These are phyloP conservation scores for Castanopsis chinensis DNA, from an alignment of 306 rosid species.

Conservation along the genomic window DNA sequence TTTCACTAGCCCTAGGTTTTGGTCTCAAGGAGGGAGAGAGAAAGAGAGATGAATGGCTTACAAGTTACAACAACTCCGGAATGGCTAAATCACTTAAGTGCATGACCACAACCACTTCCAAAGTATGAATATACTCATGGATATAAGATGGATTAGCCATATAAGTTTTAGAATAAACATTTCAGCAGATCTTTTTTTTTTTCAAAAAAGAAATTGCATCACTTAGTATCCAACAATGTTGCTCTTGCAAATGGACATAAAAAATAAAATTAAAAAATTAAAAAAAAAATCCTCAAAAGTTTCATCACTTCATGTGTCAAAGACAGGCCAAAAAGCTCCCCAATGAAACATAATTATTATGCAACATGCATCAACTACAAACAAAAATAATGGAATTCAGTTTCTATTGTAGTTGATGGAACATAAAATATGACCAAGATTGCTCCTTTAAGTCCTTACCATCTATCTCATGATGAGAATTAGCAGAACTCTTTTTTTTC, in stretches of 20 bases:
- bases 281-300: no score
- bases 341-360: background rate
- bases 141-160: background rate
- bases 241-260: no score
- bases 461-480: conserved; percentile 34
- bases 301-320: background rate
- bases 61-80: no score
- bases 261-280: no score
- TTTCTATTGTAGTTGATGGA: conserved; percentile 8
- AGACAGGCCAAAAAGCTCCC: background rate
- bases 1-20: background rate
- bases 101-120: background rate
- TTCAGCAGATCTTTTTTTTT: background rate
- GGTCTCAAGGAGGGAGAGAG: background rate
- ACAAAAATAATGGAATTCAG: background rate
- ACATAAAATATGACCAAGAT: conserved; percentile 1
- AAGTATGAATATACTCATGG: background rate
- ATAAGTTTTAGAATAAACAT: background rate
- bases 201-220: background rate
- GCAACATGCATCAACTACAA: background rate
- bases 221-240: no score
- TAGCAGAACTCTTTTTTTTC: conserved; percentile 39
- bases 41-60: background rate
- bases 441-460: conserved; percentile 43
- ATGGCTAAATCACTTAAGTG: background rate